Conservation (phyloP, 106 monocot genomes). For the Phalaenopsis equestris region DNA sequence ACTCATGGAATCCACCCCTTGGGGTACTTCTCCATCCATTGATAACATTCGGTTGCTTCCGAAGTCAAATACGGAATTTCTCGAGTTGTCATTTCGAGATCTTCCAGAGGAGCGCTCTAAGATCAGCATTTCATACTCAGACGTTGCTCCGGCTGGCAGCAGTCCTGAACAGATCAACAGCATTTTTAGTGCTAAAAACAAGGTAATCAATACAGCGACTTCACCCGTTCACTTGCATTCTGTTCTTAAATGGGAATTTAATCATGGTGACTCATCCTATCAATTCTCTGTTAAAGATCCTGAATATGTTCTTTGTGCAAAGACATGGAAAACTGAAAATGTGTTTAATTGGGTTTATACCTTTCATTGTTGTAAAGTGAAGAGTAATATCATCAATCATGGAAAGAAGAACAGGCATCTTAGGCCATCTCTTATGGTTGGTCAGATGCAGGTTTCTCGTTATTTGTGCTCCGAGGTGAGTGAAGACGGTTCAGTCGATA, state of each 20-base stretch:
- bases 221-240: slow-evolving; percentile 75
- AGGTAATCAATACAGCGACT: slow-evolving; percentile 7
- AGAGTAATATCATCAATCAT: slow-evolving; percentile 16
- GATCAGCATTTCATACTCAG: slow-evolving; percentile 15
- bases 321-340: slow-evolving; percentile 60
- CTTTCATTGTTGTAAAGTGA: slow-evolving; percentile 54
- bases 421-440: slow-evolving; percentile 40
- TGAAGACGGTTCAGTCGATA: slow-evolving; percentile 34
- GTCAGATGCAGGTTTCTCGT: slow-evolving; percentile 94
- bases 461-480: slow-evolving; percentile 69
- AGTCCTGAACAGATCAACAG: background rate
- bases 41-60: slow-evolving; percentile 11
- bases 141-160: background rate
- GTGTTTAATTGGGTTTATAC: slow-evolving; percentile 83
- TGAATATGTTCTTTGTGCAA: slow-evolving; percentile 63
- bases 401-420: slow-evolving; percentile 29
- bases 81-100: slow-evolving; percentile 69
- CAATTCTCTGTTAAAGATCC: slow-evolving; percentile 60
- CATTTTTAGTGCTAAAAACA: slow-evolving; percentile 5
- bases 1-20: slow-evolving; percentile 29
- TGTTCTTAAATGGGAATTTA: slow-evolving; percentile 56
- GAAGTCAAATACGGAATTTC: slow-evolving; percentile 31
- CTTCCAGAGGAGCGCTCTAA: slow-evolving; percentile 37
- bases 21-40: slow-evolving; percentile 2
- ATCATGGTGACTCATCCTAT: slow-evolving; percentile 34